Evolutionary conservation across 2,329 filamentous ascomycete genomes (phyloP).

Genomic region (Exophiala mesophila): DNA sequence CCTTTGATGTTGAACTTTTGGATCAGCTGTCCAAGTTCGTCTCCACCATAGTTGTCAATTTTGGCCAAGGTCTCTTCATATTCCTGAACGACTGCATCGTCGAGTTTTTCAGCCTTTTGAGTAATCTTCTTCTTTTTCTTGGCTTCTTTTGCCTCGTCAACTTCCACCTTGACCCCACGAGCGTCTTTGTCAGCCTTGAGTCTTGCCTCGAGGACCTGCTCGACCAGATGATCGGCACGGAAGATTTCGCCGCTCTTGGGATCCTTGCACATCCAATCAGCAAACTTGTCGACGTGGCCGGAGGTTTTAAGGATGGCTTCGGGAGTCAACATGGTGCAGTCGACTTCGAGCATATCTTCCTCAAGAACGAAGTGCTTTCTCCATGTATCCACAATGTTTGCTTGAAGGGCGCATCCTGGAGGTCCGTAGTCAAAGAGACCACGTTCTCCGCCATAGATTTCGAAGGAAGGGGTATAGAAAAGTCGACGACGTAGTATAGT

Average conservation of each 20-base stretch:
- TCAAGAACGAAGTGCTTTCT: slow-evolving; percentile 88
- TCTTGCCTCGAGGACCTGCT: slow-evolving; percentile 82
- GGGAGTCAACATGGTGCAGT: slow-evolving; percentile 90
- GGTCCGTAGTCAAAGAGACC: slow-evolving; percentile 93
- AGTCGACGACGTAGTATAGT: slow-evolving; percentile 79
- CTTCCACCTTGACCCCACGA: slow-evolving; percentile 65
- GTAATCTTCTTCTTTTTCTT: slow-evolving; percentile 88
- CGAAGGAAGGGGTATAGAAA: slow-evolving; percentile 94
- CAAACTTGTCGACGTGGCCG: slow-evolving; percentile 96
- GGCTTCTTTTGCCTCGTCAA: slow-evolving; percentile 69
- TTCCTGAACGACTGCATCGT: slow-evolving; percentile 79
- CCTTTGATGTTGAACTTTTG: slow-evolving; percentile 88
- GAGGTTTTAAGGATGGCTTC: slow-evolving; percentile 90
- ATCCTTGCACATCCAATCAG: slow-evolving; percentile 99
- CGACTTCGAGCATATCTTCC: slow-evolving; percentile 93
- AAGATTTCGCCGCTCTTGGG: slow-evolving; percentile 96
- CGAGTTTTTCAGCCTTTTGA: slow-evolving; percentile 76
- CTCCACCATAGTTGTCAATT: slow-evolving; percentile 92
- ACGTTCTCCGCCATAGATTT: slow-evolving; percentile 85
- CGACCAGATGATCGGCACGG: slow-evolving; percentile 91
- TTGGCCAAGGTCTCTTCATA: slow-evolving; percentile 87
- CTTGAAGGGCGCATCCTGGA: slow-evolving; percentile 77
- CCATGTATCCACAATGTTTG: slow-evolving; percentile 84
- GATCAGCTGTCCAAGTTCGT: slow-evolving; percentile 81
- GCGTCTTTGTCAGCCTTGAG: slow-evolving; percentile 90